These are phyloP conservation scores for Endotrypanum monterogeii DNA, from an alignment of 208 protist genomes.

Conservation along the genomic window DNA sequence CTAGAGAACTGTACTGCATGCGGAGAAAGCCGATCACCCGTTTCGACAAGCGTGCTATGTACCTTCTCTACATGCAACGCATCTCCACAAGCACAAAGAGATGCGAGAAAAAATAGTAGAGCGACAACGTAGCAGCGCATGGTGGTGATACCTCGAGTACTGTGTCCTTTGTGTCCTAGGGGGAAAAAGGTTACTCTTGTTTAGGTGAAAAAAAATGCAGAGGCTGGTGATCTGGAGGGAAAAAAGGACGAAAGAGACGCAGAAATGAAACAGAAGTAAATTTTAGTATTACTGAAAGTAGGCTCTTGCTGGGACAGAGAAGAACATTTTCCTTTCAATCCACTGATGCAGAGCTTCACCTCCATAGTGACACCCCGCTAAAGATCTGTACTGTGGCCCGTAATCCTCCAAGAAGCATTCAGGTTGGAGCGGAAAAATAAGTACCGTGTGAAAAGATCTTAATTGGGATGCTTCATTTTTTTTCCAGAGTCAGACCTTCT, in stretches of 20 bases:
- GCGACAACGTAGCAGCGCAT: neutral
- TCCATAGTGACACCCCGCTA: neutral
- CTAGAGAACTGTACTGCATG: conserved; percentile 40
- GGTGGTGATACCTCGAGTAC: neutral
- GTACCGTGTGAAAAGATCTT: neutral
- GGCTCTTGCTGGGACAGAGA: neutral
- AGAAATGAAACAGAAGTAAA: neutral
- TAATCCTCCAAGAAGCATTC: neutral
- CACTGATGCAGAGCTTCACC: neutral
- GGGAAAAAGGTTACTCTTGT: neutral
- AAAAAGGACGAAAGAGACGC: neutral
- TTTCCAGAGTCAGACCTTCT: neutral
- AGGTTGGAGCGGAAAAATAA: neutral
- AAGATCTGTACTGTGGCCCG: neutral
- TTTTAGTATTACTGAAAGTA: neutral
- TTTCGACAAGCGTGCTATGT: conserved; percentile 4
- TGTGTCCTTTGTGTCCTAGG: neutral
- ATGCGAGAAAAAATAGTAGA: conserved; percentile 16
- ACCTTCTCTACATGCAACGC: conserved; percentile 31
- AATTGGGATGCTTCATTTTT: neutral
- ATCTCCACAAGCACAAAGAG: conserved; percentile 1
- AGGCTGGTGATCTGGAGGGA: neutral
- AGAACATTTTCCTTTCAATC: neutral
- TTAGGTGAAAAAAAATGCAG: neutral
- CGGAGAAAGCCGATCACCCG: conserved; percentile 8